Conservation (phyloP, 148 eudicot genomes). For the Diospyros lotus region DNA sequence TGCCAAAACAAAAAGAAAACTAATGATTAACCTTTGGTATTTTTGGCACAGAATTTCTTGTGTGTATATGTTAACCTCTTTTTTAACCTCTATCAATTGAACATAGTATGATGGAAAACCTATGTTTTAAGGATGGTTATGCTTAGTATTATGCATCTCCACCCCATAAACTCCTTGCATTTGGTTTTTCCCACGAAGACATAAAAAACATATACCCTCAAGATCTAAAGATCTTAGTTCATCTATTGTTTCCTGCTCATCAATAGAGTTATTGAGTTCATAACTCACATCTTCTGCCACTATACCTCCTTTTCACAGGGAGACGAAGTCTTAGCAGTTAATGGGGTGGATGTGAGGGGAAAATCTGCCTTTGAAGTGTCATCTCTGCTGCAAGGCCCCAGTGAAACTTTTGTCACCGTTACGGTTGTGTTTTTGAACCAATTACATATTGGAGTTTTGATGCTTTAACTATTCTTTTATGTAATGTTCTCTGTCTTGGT, state of each 20-base stretch:
- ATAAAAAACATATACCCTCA: background rate
- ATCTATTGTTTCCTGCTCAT: background rate
- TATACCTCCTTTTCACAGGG: conserved; percentile 44
- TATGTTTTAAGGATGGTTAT: background rate
- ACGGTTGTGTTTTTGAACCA: conserved; percentile 39
- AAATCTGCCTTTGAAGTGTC: conserved; percentile 91
- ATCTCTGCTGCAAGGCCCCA: conserved; percentile 86
- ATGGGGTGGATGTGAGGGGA: conserved; percentile 80
- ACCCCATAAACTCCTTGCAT: background rate
- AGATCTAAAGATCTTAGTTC: background rate
- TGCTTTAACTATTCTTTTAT: background rate
- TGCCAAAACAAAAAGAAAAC: no score
- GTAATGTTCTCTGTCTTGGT: background rate
- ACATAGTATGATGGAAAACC: background rate
- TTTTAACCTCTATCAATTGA: background rate
- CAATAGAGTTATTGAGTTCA: background rate
- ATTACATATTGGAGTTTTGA: background rate
- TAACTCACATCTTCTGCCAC: background rate
- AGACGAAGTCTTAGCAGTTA: conserved; percentile 77
- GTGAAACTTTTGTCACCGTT: conserved; percentile 73
- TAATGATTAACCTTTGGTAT: no score
- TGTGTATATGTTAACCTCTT: no score
- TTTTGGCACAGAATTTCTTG: background rate
- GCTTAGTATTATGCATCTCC: background rate
- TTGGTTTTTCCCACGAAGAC: background rate